Evolutionary conservation across 148 eudicot species (phyloP), one percentile per base, ranked within the genome.

Genomic region (Polygonum maritimum): DNA sequence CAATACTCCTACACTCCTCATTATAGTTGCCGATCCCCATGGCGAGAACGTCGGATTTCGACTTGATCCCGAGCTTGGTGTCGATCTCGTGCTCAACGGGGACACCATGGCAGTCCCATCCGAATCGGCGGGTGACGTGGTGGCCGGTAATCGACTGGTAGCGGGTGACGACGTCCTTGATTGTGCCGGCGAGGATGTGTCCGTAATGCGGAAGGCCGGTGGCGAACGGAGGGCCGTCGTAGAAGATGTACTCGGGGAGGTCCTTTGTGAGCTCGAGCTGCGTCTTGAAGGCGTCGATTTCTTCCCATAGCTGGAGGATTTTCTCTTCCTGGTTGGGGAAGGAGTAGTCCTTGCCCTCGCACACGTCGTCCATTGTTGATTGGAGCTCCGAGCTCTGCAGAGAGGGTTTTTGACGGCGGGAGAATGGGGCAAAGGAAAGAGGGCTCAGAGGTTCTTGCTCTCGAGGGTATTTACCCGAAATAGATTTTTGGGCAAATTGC

Each of bases 141-240:
- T 86, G 93, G 15, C 97, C 98, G 10, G 88, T 89, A 86, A 84
- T 85, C 5, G 96, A 78, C 76, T 95, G 97, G 82, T 92, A 92
- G 15, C 98, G 83, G 0, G 98, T 95, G 18, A 95, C 94, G 31
- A 95, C 85, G 79, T 95, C 98, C 71, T 95, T 95, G 75, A 95
- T 95, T 0, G 97, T 89, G 0, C 98, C 98, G 0, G 98, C 94
- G 0, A 95, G 76, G 7, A 95, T 91, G 82, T 95, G 98, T 39
- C 98, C 98, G 74, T 95, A 95, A 81, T 95, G 98, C 0, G 98
- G 98, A 2, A 90, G 85, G 0, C 98, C 98, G 0, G 97, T 95
- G 38, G 98, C 98, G 72, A 95, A 95, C 0, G 97, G 98, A 0
- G 98, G 98, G 0, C 98, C 98, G 72, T 95, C 98, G 82, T 95